phyloP scores from a whole-genome alignment of 345 rosid species.

The Kernera saxatilis region DNA sequence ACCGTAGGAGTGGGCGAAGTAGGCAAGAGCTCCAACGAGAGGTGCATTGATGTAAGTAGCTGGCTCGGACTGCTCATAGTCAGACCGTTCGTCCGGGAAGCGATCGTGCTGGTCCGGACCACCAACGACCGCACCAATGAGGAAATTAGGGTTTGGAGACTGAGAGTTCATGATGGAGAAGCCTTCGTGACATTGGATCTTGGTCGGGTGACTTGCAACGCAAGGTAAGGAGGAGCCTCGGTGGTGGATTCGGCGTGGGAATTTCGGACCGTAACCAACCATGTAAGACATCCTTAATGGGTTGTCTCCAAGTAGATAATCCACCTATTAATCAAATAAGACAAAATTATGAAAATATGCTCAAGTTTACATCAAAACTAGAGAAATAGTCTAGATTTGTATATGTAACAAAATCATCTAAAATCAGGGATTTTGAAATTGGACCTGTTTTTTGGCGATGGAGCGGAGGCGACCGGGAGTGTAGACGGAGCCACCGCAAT shows the following conservation, averaged over 20 bases:
- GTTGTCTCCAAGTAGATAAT: conserved; percentile 86
- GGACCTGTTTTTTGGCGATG: conserved; percentile 49
- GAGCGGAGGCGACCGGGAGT: conserved; percentile 42
- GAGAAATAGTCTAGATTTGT: too few relatives aligned
- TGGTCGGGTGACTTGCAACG: conserved; percentile 55
- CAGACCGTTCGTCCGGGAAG: conserved; percentile 69
- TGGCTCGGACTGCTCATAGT: conserved; percentile 92
- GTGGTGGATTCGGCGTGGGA: conserved; percentile 86
- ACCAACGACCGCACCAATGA: conserved; percentile 80
- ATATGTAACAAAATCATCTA: too few relatives aligned
- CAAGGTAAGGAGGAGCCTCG: conserved; percentile 91
- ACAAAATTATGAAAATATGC: background rate
- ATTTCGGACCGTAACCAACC: conserved; percentile 87
- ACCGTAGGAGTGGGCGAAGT: conserved; percentile 80
- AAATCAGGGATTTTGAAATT: background rate
- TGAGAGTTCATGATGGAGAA: conserved; percentile 54
- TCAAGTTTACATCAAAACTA: background rate
- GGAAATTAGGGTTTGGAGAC: conserved; percentile 84
- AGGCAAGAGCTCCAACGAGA: conserved; percentile 80
- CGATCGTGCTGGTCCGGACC: conserved; percentile 77
- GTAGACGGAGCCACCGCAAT: conserved; percentile 45
- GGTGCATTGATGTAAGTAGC: conserved; percentile 93
- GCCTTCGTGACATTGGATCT: conserved; percentile 69
- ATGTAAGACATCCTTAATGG: conserved; percentile 87
- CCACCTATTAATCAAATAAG: conserved; percentile 42